A percentile compares a stretch with the other conserved stretches of the same genome.
Evolutionary conservation across 208 protist genomes (phyloP).

Genomic region (Crithidia thermophila): DNA sequence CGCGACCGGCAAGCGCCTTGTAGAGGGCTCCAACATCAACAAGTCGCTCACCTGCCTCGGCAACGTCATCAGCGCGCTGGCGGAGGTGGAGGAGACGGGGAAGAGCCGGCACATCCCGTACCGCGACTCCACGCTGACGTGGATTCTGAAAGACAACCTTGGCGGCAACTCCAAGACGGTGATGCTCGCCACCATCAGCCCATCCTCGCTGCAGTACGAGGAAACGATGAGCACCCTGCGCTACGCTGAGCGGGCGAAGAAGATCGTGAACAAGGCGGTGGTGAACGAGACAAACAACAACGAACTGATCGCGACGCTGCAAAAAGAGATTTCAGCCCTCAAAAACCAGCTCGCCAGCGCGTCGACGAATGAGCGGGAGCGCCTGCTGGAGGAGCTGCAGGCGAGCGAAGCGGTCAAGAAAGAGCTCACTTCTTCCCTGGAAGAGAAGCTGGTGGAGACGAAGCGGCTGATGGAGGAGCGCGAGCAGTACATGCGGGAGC

Average conservation of each 20-base stretch:
- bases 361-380: constrained; percentile 48
- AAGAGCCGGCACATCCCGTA: constrained; percentile 81
- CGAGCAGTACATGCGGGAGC: constrained; percentile 64
- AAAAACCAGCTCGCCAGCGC: constrained; percentile 56
- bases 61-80: constrained; percentile 84
- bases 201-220: constrained; percentile 46
- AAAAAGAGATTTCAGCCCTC: constrained; percentile 67
- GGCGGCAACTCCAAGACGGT: constrained; percentile 61
- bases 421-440: constrained; percentile 67
- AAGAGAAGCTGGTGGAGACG: constrained; percentile 72
- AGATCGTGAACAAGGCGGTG: constrained; percentile 85
- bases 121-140: constrained; percentile 93
- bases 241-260: constrained; percentile 89
- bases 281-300: constrained; percentile 91
- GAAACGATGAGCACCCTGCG: constrained; percentile 83
- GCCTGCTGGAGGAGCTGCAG: constrained; percentile 62
- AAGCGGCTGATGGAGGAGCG: constrained; percentile 72
- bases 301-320: constrained; percentile 71
- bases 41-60: constrained; percentile 82
- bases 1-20: constrained; percentile 77
- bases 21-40: constrained; percentile 93
- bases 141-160: constrained; percentile 83
- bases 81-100: constrained; percentile 35
- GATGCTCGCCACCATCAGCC: constrained; percentile 83
- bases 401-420: constrained; percentile 73